Evolutionary conservation across 2,329 filamentous ascomycete genomes (phyloP), one percentile per base, ranked within the genome.

Genomic region (Cladorrhinum sp.): DNA sequence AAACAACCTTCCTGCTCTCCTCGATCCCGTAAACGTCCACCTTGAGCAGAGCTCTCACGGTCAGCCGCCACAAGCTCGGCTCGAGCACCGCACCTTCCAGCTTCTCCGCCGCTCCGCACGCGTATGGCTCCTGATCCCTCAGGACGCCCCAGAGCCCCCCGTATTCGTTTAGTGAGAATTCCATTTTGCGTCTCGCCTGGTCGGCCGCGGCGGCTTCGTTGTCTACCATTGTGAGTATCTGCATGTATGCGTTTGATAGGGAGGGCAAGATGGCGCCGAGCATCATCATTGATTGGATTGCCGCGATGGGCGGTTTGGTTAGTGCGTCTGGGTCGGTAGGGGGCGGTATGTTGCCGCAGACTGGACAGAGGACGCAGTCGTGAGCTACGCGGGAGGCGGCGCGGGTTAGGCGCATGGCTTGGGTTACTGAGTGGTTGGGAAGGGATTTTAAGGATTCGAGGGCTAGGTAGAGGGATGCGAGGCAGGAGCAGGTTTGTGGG

Each of bases 211-310:
- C 73, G 0, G 79, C 73, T 66, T 85, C 81, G n/a, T 69, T 69
- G 63, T 87, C 84, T 7, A 87, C 75, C 73, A 84, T 77, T 54
- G 73, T 72, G 12, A 87, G 74, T 52, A 88, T 82, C 26, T 72
- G 74, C 58, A 77, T 77, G 74, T 87, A 87, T 7, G 82, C 81
- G 68, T 85, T 81, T 57, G 80, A 83, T 50, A 84, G 78, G 8
- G 82, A 81, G 1, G 84, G 83, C 2, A 87, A 73, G 28, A 87
- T 76, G 1, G 83, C 80, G 6, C 79, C 82, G 3, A 87, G 74
- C 57, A 85, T 76, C 83, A 86, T 86, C 55, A 81, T 75, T 67
- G 79, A 86, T 69, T 87, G 85, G 63, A 84, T 82, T 28, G 76
- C 66, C 56, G 82, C 79, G 55, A 85, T 77, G 21, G 78, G 75